A percentile compares a stretch with the other conserved stretches of the same genome.
These are phyloP conservation scores for Cenchrus purpureus DNA, from an alignment of 176 grass and related monocot species.

Conservation along the genomic window DNA sequence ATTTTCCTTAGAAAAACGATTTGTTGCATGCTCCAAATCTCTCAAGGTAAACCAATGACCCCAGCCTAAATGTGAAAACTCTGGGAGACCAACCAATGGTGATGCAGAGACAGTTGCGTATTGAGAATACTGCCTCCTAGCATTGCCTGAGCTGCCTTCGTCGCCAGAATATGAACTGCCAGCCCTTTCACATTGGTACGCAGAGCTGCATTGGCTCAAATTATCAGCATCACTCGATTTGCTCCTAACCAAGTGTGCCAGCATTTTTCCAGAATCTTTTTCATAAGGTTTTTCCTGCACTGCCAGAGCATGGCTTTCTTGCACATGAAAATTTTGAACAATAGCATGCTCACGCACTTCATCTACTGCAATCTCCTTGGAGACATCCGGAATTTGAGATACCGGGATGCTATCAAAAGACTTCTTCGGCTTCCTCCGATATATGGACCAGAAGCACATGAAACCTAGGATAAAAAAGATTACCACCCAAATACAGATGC, in stretches of 20 bases:
- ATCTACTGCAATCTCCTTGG: constrained; percentile 81
- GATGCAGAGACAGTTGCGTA: constrained; percentile 51
- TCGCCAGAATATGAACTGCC: constrained; percentile 59
- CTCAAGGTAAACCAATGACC: constrained; percentile 51
- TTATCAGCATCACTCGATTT: constrained; percentile 63
- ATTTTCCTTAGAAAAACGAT: constrained; percentile 40
- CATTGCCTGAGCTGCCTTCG: constrained; percentile 47
- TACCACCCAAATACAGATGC: constrained; percentile 45
- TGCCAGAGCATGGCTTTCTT: constrained; percentile 38
- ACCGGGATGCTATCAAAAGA: constrained; percentile 53
- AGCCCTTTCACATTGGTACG: constrained; percentile 61
- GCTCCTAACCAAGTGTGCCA: constrained; percentile 39
- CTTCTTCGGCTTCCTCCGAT: constrained; percentile 50
- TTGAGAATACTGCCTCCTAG: constrained; percentile 36
- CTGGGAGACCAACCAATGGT: constrained; percentile 54
- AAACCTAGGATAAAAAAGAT: constrained; percentile 62
- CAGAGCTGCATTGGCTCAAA: constrained; percentile 69
- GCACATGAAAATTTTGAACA: constrained; percentile 40
- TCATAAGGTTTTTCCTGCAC: constrained; percentile 23
- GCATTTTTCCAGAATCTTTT: constrained; percentile 30
- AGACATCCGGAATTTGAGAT: constrained; percentile 72
- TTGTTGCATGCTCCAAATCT: constrained; percentile 30
- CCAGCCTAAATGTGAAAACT: constrained; percentile 65
- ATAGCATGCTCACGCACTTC: constrained; percentile 45
- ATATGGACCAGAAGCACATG: constrained; percentile 65